phyloP scores from a whole-genome alignment of 495 filamentous ascomycete genomes.

The Penicillium tannophilum region DNA sequence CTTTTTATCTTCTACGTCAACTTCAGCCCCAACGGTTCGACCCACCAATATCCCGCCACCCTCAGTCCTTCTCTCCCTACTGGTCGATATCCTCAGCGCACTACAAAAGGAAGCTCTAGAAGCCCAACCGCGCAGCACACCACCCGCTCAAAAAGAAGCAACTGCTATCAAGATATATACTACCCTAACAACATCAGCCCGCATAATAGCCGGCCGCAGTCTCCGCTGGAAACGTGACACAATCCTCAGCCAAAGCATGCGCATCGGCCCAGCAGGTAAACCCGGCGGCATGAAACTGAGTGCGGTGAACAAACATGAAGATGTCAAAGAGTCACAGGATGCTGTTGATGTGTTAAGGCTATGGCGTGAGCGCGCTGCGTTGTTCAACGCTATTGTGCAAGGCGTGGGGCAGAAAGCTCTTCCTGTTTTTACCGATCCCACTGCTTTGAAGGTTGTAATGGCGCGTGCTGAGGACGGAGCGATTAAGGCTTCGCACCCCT shows the following conservation, averaged over 20 bases:
- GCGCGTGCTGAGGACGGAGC: conserved; percentile 54
- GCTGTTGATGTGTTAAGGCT: conserved; percentile 71
- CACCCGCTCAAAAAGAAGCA: not conserved
- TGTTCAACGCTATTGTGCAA: conserved; percentile 46
- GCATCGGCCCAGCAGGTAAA: conserved; percentile 73
- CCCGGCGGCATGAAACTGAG: conserved; percentile 85
- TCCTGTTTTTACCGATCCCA: conserved; percentile 67
- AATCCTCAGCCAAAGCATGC: conserved; percentile 83
- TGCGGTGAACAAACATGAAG: conserved; percentile 76
- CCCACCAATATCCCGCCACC: conserved; percentile 91
- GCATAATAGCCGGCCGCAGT: conserved; percentile 83
- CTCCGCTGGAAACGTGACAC: conserved; percentile 88
- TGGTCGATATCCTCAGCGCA: conserved; percentile 63
- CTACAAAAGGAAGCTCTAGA: conserved; percentile 41
- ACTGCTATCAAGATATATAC: conserved; percentile 46
- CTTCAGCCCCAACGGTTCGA: conserved; percentile 45
- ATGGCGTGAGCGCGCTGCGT: conserved; percentile 59
- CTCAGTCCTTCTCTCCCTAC: conserved; percentile 73
- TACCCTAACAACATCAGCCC: conserved; percentile 67
- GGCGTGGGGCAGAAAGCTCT: conserved; percentile 46
- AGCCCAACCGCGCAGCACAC: conserved; percentile 19
- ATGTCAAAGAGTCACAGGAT: conserved; percentile 83
- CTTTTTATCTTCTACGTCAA: conserved; percentile 13
- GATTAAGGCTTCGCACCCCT: conserved; percentile 71
- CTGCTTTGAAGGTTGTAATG: conserved; percentile 60